These are phyloP conservation scores for Platismatia glauca DNA, from an alignment of 495 filamentous ascomycete genomes.

Conservation along the genomic window DNA sequence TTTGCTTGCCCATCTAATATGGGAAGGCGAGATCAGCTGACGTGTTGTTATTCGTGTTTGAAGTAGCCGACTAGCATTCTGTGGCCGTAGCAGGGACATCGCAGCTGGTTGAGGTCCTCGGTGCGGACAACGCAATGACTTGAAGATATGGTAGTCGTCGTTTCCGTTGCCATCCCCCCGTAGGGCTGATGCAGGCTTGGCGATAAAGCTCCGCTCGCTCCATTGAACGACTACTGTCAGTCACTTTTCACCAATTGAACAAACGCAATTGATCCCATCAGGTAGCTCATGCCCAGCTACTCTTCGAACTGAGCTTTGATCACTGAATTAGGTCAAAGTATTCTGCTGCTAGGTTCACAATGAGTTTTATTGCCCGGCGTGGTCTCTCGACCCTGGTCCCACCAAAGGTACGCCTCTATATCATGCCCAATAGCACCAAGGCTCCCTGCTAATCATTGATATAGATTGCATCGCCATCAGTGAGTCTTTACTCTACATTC, in stretches of 20 bases:
- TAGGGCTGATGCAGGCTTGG: conserved; percentile 8
- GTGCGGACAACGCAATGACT: background rate
- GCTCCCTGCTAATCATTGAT: conserved; percentile 26
- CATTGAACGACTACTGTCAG: background rate
- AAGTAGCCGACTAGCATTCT: conserved; percentile 32
- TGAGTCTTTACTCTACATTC: conserved; percentile 44
- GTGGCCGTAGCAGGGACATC: conserved; percentile 34
- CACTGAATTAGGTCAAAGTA: background rate
- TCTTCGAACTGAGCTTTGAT: background rate
- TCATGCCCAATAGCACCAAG: conserved; percentile 3
- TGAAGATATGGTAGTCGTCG: background rate
- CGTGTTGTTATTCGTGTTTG: conserved; percentile 28
- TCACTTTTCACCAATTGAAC: background rate
- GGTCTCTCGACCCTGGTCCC: conserved; percentile 96
- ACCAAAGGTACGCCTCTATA: conserved; percentile 66
- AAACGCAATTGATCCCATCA: background rate
- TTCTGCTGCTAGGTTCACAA: conserved; percentile 39
- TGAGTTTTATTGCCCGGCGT: conserved; percentile 84
- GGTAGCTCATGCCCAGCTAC: background rate
- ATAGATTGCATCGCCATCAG: conserved; percentile 83
- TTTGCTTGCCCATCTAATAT: conserved; percentile 38
- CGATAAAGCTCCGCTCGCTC: background rate
- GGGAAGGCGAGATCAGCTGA: conserved; percentile 30
- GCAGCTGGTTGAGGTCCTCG: conserved; percentile 5
- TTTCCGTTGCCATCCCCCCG: background rate